Evolutionary conservation across 495 filamentous ascomycete genomes (phyloP), one percentile per base, ranked within the genome.

Genomic region (Podospora pseudopauciseta): DNA sequence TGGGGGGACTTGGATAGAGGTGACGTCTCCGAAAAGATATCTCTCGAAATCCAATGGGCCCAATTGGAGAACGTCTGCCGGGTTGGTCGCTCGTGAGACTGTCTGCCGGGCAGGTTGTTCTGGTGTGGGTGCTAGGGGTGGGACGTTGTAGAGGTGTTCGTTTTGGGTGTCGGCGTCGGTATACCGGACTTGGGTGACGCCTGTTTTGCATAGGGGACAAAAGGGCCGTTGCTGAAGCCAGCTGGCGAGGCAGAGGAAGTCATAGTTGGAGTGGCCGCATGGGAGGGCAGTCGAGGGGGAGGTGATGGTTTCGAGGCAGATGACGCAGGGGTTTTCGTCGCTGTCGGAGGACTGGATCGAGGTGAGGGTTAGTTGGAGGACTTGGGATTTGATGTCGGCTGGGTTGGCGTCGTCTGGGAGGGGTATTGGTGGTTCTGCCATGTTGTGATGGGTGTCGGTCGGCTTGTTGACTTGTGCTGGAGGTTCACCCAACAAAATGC

Each of bases 161-260:
- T 74, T 86, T 86, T 23, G 16, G 11, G 30, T 16, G 30, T 61
- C 80, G 73, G 89, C 85, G 58, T 80, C 73, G 4, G 88, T 80
- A 75, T 94, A 90, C 74, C 87, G 84, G 49, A 97, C 89, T n/a
- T 85, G 82, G 19, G 83, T 82, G 65, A 95, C 81, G 64, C 85
- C 79, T 23, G 85, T 79, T 66, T 94, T 94, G 78, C 92, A 97
- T 65, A 97, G 81, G 11, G 93, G 93, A 76, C 93, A 97, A 62
- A 78, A 85, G 0, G 89, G 78, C 27, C 86, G 86, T 73, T 92
- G 83, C 71, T 94, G 86, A 16, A 94, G 80, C 93, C 93, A 96
- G 79, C 86, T 93, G 20, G 91, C 75, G 11, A 96, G 85, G 73
- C 93, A 97, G 15, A 93, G 72, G 75, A 92, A 94, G 79, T 96